A percentile compares a stretch with the other conserved stretches of the same genome.
Conservation (phyloP, 768 basidiomycete genomes). For the Tylopilus sp. region DNA sequence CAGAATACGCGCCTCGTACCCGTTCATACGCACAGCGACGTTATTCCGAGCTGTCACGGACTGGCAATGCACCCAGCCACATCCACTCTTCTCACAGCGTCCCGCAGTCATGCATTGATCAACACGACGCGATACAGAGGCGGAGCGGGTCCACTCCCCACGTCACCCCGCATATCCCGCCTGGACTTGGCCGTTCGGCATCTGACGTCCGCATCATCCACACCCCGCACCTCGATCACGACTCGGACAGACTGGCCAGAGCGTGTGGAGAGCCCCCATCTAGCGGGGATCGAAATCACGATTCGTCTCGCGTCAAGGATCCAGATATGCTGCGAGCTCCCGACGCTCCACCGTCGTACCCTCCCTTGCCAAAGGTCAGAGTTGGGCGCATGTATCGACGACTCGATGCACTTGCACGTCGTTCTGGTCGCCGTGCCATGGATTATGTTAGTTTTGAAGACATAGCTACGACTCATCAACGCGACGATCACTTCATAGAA, state of each 20-base stretch:
- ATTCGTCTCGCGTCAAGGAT: slow-evolving; percentile 3
- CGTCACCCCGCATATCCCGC: slow-evolving; percentile 8
- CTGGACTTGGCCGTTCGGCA: slow-evolving; percentile 19
- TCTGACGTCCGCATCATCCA: slow-evolving; percentile 19
- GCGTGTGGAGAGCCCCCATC: slow-evolving; percentile 25
- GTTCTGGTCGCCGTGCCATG: slow-evolving; percentile 20
- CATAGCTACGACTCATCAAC: slow-evolving; percentile 13
- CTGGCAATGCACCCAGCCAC: neutral
- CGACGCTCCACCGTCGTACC: slow-evolving; percentile 1
- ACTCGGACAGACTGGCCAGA: slow-evolving; percentile 27
- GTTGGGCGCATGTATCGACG: slow-evolving; percentile 24
- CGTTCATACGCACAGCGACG: slow-evolving; percentile 12
- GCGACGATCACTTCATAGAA: slow-evolving; percentile 22
- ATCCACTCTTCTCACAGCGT: slow-evolving; percentile 10
- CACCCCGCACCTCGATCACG: slow-evolving; percentile 27
- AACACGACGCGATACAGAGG: slow-evolving; percentile 3
- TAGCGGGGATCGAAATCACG: slow-evolving; percentile 7
- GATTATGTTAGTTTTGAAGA: slow-evolving; percentile 28
- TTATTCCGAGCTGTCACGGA: slow-evolving; percentile 7
- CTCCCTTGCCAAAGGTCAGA: slow-evolving; percentile 18
- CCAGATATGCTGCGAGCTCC: neutral
- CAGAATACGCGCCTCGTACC: slow-evolving; percentile 24
- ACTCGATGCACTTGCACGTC: slow-evolving; percentile 24
- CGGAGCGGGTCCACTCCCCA: slow-evolving; percentile 17
- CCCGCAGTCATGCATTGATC: slow-evolving; percentile 12